These are phyloP conservation scores for Cladosporium oxysporum DNA, from an alignment of 2,329 filamentous ascomycete genomes.

Conservation along the genomic window DNA sequence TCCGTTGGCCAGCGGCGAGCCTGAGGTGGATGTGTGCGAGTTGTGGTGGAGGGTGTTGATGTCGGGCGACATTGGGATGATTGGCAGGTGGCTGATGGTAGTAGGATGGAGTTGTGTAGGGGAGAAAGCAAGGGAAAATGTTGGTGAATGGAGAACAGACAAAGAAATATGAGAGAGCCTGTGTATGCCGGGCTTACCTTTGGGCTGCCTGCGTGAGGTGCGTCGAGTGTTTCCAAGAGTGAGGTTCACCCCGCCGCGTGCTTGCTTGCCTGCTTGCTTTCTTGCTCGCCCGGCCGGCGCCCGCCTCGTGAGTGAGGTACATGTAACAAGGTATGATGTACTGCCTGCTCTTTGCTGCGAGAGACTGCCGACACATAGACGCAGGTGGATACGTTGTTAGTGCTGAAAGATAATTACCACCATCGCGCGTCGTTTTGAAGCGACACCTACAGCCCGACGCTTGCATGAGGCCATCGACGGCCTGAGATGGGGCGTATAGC, in stretches of 20 bases:
- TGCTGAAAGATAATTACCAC: neutral
- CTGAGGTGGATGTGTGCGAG: conserved; percentile 36
- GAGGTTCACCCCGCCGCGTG: neutral
- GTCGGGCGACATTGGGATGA: conserved; percentile 53
- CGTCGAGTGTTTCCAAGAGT: neutral
- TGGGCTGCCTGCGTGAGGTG: neutral
- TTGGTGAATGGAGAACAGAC: neutral
- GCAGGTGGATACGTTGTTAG: neutral
- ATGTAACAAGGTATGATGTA: neutral
- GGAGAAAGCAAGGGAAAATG: neutral
- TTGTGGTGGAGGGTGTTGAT: conserved; percentile 61
- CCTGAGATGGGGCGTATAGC: neutral
- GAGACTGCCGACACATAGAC: neutral
- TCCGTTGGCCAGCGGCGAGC: conserved; percentile 35
- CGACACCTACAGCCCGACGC: neutral
- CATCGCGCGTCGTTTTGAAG: neutral
- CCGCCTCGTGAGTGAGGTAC: neutral
- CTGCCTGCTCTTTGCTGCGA: neutral
- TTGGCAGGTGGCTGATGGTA: neutral
- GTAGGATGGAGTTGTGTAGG: neutral
- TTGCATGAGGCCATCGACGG: neutral
- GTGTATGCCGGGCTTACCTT: neutral
- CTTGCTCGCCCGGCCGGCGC: neutral
- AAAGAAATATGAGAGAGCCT: neutral
- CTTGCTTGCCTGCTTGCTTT: neutral